A percentile compares a stretch with the other conserved stretches of the same genome.
phyloP scores from a whole-genome alignment of 805 yeast species.

The Maudiozyma turicensis region DNA sequence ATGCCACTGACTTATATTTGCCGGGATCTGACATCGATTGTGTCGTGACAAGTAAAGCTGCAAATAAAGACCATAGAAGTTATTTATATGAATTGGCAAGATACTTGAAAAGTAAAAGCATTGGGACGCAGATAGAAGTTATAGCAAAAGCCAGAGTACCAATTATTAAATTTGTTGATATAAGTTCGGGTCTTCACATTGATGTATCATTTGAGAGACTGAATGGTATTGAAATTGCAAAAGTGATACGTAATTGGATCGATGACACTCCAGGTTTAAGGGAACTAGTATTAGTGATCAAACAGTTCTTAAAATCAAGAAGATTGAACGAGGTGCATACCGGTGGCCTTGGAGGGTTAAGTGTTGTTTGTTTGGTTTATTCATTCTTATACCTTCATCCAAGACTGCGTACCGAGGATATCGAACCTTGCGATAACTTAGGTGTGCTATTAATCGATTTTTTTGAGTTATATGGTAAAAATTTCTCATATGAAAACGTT shows the following conservation, averaged over 20 bases:
- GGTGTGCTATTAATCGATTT: constrained; percentile 87
- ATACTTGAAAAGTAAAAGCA: constrained; percentile 45
- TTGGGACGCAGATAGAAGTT: constrained; percentile 71
- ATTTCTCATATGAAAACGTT: constrained; percentile 75
- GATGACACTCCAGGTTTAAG: constrained; percentile 64
- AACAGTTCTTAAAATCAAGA: constrained; percentile 75
- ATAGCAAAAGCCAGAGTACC: constrained; percentile 91
- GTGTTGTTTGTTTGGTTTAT: constrained; percentile 79
- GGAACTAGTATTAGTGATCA: constrained; percentile 71
- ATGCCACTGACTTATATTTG: constrained; percentile 85
- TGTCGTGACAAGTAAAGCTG: constrained; percentile 61
- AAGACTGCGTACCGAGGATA: constrained; percentile 53
- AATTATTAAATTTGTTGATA: constrained; percentile 81
- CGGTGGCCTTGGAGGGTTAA: constrained; percentile 92
- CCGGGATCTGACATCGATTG: constrained; percentile 96
- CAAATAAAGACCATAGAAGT: constrained; percentile 50
- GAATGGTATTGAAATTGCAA: constrained; percentile 78
- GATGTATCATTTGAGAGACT: constrained; percentile 85
- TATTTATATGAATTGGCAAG: constrained; percentile 66
- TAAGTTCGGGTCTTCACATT: constrained; percentile 56
- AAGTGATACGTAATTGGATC: constrained; percentile 66
- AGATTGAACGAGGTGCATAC: constrained; percentile 77
- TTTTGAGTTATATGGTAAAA: constrained; percentile 83
- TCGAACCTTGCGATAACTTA: constrained; percentile 60
- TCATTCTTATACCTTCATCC: constrained; percentile 79